These are phyloP conservation scores for Solioccasus polychromus DNA, from an alignment of 768 basidiomycete genomes.

Conservation along the genomic window DNA sequence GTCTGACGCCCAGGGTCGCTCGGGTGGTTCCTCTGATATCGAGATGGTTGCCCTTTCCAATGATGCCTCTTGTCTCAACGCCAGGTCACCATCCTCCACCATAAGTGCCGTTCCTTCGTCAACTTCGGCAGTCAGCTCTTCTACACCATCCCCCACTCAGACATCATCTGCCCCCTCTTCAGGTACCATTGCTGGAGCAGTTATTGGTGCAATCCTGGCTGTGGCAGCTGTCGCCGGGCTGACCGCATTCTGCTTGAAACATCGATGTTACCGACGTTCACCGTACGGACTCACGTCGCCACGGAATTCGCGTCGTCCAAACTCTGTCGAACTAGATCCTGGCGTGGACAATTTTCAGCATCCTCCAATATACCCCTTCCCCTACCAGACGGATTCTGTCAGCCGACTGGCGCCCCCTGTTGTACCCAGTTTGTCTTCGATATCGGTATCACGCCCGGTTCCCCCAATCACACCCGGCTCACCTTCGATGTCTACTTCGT, in stretches of 20 bases:
- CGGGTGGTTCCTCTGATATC: constrained; percentile 63
- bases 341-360: constrained; percentile 26
- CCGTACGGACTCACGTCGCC: constrained; percentile 30
- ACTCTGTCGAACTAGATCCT: constrained; percentile 39
- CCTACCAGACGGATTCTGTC: constrained; percentile 24
- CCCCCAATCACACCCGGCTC: constrained; percentile 11
- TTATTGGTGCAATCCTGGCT: constrained; percentile 52
- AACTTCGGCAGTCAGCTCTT: constrained; percentile 11
- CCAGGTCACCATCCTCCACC: constrained; percentile 53
- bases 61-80: constrained; percentile 50
- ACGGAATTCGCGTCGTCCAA: constrained; percentile 31
- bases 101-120: constrained; percentile 22
- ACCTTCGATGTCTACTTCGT: not conserved
- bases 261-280: constrained; percentile 19
- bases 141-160: constrained; percentile 20
- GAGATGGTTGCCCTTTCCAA: constrained; percentile 44
- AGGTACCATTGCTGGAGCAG: constrained; percentile 46
- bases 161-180: constrained; percentile 33
- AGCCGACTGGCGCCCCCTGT: constrained; percentile 14
- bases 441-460: constrained; percentile 6
- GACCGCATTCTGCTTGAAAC: constrained; percentile 47
- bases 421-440: constrained; percentile 1
- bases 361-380: constrained; percentile 35
- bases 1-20: constrained; percentile 46
- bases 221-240: constrained; percentile 51